Evolutionary conservation across 2,329 filamentous ascomycete species (phyloP), one percentile per base, ranked within the genome.

Genomic region (Calonectria pseudoreteaudii): DNA sequence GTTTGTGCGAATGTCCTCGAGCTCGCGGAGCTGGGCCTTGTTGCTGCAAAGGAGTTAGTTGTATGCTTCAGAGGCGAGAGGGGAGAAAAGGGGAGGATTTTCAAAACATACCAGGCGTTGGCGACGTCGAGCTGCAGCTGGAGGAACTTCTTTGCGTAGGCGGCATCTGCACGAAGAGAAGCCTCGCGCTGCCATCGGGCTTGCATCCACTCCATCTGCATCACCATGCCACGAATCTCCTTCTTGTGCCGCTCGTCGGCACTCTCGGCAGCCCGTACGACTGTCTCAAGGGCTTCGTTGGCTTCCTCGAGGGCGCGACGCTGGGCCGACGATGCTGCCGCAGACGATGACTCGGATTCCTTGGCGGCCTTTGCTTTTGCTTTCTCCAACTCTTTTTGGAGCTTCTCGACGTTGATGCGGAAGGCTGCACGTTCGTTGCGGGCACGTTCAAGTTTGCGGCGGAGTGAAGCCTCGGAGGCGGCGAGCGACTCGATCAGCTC

Each of bases 121-220:
- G 95, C 95, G 80, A 98, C 91, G 79, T 95, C 92, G 68, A 97
- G 91, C 84, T 95, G 92, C 83, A 95, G 88, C 80, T 93, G 85
- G 85, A 98, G 91, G 84, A 95, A 96, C 78, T 90, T 92, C 89
- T 99, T 99, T 76, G 95, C 95, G 86, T 93, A 98, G 11, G 94
- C 94, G 38, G 96, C 91, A 80, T 96, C 94, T 75, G 90, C 90
- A 52, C 97, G 91, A 85, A 98, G 93, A 66, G 90, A 91, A 78
- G 94, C 92, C 85, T 98, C 96, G 38, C 97, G 91, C 82, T 91
- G 90, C 86, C 94, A 94, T 67, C 93, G 92, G 2, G 95, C 94
- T 80, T 95, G 92, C 83, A 98, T 91, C 92, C 94, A 98, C 80
- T 95, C 91, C 83, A 98, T 96, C 85, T 98, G 96, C 86, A 97